Percentiles rank a stretch among this genome's conserved stretches.
phyloP scores from a whole-genome alignment of 2,329 filamentous ascomycete genomes.

The Diaporthe sp. region DNA sequence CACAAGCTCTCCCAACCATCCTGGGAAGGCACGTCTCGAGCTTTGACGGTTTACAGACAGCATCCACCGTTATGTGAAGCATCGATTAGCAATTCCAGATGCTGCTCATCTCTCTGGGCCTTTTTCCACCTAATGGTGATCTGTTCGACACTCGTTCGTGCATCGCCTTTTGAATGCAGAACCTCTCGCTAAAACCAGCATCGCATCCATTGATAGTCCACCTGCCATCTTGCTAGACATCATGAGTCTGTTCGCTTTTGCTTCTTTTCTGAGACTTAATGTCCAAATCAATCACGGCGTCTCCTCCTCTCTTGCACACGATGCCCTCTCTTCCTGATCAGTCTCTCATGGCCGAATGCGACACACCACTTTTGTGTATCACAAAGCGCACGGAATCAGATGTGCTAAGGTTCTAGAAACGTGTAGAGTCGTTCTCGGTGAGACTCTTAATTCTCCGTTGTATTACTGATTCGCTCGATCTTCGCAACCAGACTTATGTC shows the following conservation, averaged over 20 bases:
- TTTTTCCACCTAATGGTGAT: no score
- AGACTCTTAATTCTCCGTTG: background rate
- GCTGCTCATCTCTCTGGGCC: background rate
- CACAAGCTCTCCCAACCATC: background rate
- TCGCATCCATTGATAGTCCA: background rate
- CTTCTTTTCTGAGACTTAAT: no score
- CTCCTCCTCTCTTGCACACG: background rate
- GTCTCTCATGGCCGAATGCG: background rate
- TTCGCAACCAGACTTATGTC: background rate
- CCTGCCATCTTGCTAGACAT: background rate
- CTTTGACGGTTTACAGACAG: background rate
- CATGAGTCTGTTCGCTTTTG: background rate
- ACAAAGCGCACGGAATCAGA: background rate
- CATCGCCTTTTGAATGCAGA: background rate
- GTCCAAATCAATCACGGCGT: no score
- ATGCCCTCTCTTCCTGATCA: background rate
- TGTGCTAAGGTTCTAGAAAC: background rate
- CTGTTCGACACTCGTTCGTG: background rate
- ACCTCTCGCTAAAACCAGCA: background rate
- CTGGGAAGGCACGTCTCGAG: background rate
- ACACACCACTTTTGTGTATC: background rate
- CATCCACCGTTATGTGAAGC: background rate
- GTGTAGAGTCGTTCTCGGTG: background rate
- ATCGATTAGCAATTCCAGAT: background rate
- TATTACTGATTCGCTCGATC: conserved; percentile 8